These are phyloP conservation scores for Diaporthe australafricana DNA, from an alignment of 2,329 filamentous ascomycete species.

Conservation along the genomic window DNA sequence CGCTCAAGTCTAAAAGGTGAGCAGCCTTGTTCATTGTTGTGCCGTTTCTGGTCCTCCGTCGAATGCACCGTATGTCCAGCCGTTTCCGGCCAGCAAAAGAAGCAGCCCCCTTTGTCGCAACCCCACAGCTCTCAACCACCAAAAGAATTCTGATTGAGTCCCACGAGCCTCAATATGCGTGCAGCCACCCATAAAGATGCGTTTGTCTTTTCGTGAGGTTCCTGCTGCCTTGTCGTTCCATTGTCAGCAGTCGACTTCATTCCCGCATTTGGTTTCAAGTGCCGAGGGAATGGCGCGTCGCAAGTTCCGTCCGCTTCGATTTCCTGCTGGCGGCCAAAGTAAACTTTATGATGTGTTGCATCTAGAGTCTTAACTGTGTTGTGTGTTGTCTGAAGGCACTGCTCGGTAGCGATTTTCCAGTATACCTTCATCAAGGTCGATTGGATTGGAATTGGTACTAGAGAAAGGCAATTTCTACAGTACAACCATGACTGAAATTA, in stretches of 20 bases:
- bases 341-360: too few species aligned
- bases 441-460: too few species aligned
- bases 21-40: constrained; percentile 14
- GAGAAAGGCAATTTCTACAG: too few species aligned
- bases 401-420: too few species aligned
- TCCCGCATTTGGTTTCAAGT: not conserved
- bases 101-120: constrained; percentile 18
- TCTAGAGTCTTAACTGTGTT: too few species aligned
- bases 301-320: constrained; percentile 1
- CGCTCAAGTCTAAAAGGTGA: not conserved
- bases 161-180: not conserved
- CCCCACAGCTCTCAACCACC: too few species aligned
- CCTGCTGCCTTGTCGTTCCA: not conserved
- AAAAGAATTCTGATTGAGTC: too few species aligned
- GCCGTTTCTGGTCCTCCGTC: not conserved
- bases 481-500: too few species aligned
- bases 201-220: not conserved
- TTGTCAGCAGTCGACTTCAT: not conserved
- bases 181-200: not conserved
- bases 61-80: not conserved
- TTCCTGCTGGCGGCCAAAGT: not conserved
- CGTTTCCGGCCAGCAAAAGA: constrained; percentile 28
- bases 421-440: too few species aligned
- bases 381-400: too few species aligned
- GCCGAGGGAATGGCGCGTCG: not conserved